Base-by-base conservation (phyloP, 345 rosid species). In the Melastoma malabathricum region DNA sequence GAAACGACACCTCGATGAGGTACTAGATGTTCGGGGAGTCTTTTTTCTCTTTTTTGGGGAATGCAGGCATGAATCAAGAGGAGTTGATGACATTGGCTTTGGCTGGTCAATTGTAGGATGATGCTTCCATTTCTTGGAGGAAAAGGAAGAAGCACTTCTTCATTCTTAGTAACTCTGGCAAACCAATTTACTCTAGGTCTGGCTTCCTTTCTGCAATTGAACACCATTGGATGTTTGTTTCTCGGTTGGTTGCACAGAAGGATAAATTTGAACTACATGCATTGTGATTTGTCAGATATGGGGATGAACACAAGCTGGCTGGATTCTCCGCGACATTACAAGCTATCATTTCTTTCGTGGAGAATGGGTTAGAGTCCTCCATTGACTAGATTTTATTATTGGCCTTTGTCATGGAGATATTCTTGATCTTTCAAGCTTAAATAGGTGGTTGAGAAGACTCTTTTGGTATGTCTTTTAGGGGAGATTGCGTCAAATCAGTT, bases 121-220 rank as follows among this genome's bases (percentile, higher is more conserved):
- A 93, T 81, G 82, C 89, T 55, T 88, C 97, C 17, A 65, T 78
- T 34, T 77, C 99, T 20, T 88, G 99, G 99, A 88, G 97, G 61
- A 93, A 93, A 77, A 80, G 97, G 75, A 93, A 88, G 79, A 93
- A 93, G 67, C 99, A 93, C 67, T 93, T 93, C 59, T 93, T 93
- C 63, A 73, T 93, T 50, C 70, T 93, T 76, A 93, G 99, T 72
- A 68, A 93, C 68, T 93, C 99, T 15, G 99, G 99, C 43, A 93
- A 93, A 69, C 99, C 99, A 9, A 88, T 93, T 70, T 93, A 85
- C 82, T 88, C 97, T 68, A 88, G 99, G 99, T 34, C 12, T 12
- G 41, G 41, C 85, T 55, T 55, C 50, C 51, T 29, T 15, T 57
- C 50, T 18, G 48, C 46, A 55, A 54, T 47, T 12, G 41, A 34